Conservation (phyloP, 441 rosid genomes). For the California macrophylla region DNA sequence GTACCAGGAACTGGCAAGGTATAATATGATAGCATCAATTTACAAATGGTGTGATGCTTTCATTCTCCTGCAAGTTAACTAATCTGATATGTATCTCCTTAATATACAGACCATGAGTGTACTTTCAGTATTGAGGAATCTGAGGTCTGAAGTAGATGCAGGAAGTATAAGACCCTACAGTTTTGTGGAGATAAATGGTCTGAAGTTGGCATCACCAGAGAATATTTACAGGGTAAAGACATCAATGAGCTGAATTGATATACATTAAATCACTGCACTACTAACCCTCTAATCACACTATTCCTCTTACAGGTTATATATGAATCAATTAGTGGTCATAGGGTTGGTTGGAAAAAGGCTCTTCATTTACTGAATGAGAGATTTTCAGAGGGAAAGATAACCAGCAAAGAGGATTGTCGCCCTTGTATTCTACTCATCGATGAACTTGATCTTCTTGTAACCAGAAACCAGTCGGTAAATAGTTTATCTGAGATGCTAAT, state of each 20-base stretch:
- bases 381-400: slow-evolving; percentile 58
- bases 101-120: slow-evolving; percentile 75
- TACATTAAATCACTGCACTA: background rate
- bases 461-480: slow-evolving; percentile 84
- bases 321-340: slow-evolving; percentile 85
- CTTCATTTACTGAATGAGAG: slow-evolving; percentile 65
- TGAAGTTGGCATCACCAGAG: slow-evolving; percentile 85
- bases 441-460: slow-evolving; percentile 90
- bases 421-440: slow-evolving; percentile 93
- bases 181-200: slow-evolving; percentile 91
- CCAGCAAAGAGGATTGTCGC: slow-evolving; percentile 45
- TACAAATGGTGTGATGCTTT: background rate
- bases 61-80: background rate
- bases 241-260: slow-evolving; percentile 3
- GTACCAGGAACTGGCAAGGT: slow-evolving; percentile 99
- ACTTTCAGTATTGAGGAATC: slow-evolving; percentile 67
- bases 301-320: slow-evolving; percentile 56
- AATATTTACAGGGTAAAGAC: slow-evolving; percentile 62
- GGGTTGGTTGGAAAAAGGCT: slow-evolving; percentile 90
- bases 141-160: slow-evolving; percentile 76
- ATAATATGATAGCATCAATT: slow-evolving; percentile 6
- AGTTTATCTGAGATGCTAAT: slow-evolving; percentile 14
- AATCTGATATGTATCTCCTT: slow-evolving; percentile 10
- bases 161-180: slow-evolving; percentile 60
- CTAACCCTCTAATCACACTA: background rate